Evolutionary conservation across 306 rosid genomes (phyloP), one percentile per base, ranked within the genome.

Genomic region (Cicer pinnatifidum): DNA sequence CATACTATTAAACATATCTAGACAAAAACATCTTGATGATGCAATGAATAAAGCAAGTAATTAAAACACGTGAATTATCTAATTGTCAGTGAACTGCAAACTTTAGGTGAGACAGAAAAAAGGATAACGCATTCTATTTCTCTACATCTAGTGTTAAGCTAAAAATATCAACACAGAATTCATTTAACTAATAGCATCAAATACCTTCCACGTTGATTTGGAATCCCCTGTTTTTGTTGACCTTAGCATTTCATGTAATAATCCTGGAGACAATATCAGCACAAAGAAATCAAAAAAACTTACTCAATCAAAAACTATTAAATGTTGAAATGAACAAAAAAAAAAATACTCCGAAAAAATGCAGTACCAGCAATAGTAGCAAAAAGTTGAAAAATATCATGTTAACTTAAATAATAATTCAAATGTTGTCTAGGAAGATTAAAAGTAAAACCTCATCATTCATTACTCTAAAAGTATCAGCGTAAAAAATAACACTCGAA

Each of bases 131-230:
- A 43, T 15, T 71, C 35, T 3, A 20, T 1, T 23, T 20, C 35
- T 59, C 56, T 6, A 13, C 37, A 78, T 64, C 54, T 50, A 58
- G 33, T 20, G 38, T 16, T 44, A 57, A 69, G 69, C 63, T 67
- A 85, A 50, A 64, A 20, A 47, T 35, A 57, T 10, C 0, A 6
- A 51, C 9, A 63, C 45, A 45, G 45, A 40, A 51, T 69, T 63
- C 19, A 47, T 54, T 39, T 54, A 80, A 75, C 39, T 9, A 71
- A 37, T 54, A 48, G 63, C 64, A 80, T 46, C 67, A 37, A 38
- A 63, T 86, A 94, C 98, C 98, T 94, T 94, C 97, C 96, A 91
- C 47, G 96, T 89, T 57, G 94, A 84, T 81, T 86, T 89, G 74
- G 96, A 94, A 86, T 94, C 97, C 77, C 96, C 92, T 12, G 86